phyloP scores from a whole-genome alignment of 2,329 filamentous ascomycete species.

The Beauveria australis region DNA sequence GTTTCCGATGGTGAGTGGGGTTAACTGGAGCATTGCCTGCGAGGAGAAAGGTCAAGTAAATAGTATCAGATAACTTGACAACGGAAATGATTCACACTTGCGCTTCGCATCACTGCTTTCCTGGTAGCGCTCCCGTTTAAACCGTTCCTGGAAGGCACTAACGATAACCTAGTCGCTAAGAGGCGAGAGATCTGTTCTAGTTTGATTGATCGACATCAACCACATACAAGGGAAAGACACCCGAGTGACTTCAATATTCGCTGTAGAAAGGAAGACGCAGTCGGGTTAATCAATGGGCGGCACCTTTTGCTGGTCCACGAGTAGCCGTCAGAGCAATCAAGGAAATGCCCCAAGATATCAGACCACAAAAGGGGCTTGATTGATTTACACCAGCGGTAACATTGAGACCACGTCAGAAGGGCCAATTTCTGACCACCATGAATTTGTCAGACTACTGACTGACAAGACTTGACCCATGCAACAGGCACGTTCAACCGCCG shows the following conservation, averaged over 20 bases:
- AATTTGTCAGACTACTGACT: background rate
- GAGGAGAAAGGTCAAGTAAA: background rate
- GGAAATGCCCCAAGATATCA: too few species aligned
- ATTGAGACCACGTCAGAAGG: background rate
- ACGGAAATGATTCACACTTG: background rate
- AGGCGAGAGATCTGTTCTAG: too few species aligned
- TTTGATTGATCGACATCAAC: too few species aligned
- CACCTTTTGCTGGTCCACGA: too few species aligned
- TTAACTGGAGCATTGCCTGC: background rate
- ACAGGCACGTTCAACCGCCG: background rate
- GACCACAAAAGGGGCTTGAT: too few species aligned
- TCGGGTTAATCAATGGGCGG: too few species aligned
- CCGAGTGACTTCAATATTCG: too few species aligned
- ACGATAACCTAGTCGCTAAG: too few species aligned
- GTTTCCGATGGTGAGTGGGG: background rate
- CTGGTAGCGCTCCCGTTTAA: background rate
- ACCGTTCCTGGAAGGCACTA: background rate
- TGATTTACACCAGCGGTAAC: background rate
- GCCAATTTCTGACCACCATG: background rate
- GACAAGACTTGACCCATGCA: background rate
- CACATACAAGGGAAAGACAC: too few species aligned
- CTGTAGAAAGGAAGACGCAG: too few species aligned
- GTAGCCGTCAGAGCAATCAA: too few species aligned
- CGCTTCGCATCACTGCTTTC: background rate
- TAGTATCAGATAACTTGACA: background rate